Evolutionary conservation across 371 early-diverging fungal species (phyloP).

Genomic region (Synchytrium microbalum): DNA sequence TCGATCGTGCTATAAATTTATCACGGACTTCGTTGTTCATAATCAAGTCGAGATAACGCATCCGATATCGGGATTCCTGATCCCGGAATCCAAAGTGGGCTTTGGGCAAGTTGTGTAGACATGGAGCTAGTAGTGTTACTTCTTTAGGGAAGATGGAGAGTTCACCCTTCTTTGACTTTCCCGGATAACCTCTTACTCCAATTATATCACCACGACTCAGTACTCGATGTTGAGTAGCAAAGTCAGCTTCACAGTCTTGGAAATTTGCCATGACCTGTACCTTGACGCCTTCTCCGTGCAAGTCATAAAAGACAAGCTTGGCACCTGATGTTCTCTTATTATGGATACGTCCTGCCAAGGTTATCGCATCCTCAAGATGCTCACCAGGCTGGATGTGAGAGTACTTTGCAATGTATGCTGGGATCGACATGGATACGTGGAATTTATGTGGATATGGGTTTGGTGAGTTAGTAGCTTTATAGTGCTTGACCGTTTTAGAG

Average conservation of each 20-base stretch:
- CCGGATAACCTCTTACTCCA: slow-evolving; percentile 90
- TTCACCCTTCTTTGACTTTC: slow-evolving; percentile 94
- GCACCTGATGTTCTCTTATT: slow-evolving; percentile 68
- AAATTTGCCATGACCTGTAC: slow-evolving; percentile 90
- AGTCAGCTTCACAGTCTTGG: slow-evolving; percentile 66
- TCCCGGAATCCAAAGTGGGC: slow-evolving; percentile 95
- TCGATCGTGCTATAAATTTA: slow-evolving; percentile 86
- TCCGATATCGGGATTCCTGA: slow-evolving; percentile 94
- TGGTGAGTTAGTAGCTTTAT: slow-evolving; percentile 69
- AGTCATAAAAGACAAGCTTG: slow-evolving; percentile 92
- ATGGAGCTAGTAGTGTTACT: slow-evolving; percentile 86
- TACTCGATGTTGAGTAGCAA: slow-evolving; percentile 66
- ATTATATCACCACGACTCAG: slow-evolving; percentile 98
- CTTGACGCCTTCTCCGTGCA: slow-evolving; percentile 89
- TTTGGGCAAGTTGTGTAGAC: slow-evolving; percentile 95
- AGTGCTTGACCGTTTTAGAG: slow-evolving; percentile 69
- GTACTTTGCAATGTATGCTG: slow-evolving; percentile 82
- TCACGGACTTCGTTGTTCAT: slow-evolving; percentile 95
- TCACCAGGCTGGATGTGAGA: slow-evolving; percentile 61
- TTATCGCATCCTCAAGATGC: slow-evolving; percentile 58
- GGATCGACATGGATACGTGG: slow-evolving; percentile 75
- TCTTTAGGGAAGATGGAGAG: slow-evolving; percentile 91
- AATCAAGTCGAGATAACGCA: slow-evolving; percentile 98
- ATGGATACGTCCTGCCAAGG: slow-evolving; percentile 65
- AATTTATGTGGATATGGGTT: slow-evolving; percentile 98